Percentiles rank a stretch among this genome's conserved stretches.
Conservation (phyloP, 1,139 yeast species). For the Suhomyces guaymorum region DNA sequence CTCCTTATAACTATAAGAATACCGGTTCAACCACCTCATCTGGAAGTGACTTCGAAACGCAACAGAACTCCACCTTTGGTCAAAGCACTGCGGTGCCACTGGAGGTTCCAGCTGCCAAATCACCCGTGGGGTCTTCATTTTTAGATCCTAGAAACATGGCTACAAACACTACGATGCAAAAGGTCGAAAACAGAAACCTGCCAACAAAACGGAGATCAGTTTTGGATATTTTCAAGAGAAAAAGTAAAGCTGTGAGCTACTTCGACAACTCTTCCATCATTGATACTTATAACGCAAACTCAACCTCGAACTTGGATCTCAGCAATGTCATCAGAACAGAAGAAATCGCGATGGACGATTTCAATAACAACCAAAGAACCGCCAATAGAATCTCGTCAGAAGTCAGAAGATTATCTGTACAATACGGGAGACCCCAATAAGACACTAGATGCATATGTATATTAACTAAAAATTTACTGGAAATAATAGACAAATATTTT, state of each 20-base stretch:
- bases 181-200: conserved; percentile 2
- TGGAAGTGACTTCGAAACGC: conserved; percentile 20
- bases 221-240: conserved; percentile 30
- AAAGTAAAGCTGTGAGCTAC: conserved; percentile 25
- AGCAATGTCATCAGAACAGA: conserved; percentile 36
- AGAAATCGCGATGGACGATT: conserved; percentile 53
- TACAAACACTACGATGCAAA: conserved; percentile 2
- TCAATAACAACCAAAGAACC: conserved; percentile 27
- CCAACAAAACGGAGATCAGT: conserved; percentile 25
- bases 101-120: neutral
- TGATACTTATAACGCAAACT: conserved; percentile 26
- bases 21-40: conserved; percentile 13
- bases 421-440: conserved; percentile 6
- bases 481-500: neutral
- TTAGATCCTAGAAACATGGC: conserved; percentile 6
- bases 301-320: conserved; percentile 11
- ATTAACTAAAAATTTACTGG: neutral
- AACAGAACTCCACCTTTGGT: conserved; percentile 9
- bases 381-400: conserved; percentile 31
- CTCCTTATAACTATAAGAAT: conserved; percentile 11
- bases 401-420: conserved; percentile 17
- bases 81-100: conserved; percentile 9
- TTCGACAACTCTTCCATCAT: conserved; percentile 35
- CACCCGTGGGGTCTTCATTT: conserved; percentile 1
- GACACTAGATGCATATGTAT: neutral